A percentile compares a stretch with the other conserved stretches of the same genome.
phyloP scores from a whole-genome alignment of 345 rosid species.

The Viola odorata region DNA sequence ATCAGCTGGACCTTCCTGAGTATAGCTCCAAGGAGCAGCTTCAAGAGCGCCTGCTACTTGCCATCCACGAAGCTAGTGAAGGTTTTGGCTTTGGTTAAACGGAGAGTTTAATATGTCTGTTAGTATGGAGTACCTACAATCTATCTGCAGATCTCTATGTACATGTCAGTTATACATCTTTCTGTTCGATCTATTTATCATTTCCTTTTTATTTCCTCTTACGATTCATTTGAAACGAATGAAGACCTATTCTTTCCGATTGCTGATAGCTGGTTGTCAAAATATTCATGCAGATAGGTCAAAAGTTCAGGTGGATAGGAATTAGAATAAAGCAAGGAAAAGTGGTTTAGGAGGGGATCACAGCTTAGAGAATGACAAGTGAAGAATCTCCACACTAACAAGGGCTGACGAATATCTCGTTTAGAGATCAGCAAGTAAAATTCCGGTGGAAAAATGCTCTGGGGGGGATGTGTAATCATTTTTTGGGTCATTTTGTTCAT shows the following conservation, averaged over 20 bases:
- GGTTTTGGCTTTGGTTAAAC: slow-evolving; percentile 90
- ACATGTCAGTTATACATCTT: slow-evolving; percentile 26
- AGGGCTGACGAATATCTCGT: background rate
- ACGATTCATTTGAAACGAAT: background rate
- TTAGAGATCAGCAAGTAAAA: background rate
- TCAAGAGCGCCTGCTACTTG: slow-evolving; percentile 78
- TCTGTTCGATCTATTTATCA: background rate
- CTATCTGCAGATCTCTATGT: slow-evolving; percentile 19
- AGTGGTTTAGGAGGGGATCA: background rate
- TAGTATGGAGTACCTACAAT: slow-evolving; percentile 8
- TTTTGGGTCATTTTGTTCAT: slow-evolving; percentile 10
- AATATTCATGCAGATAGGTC: slow-evolving; percentile 10
- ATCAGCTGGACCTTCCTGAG: slow-evolving; percentile 95
- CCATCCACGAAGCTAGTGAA: slow-evolving; percentile 93
- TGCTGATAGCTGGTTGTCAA: background rate
- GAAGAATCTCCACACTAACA: no score
- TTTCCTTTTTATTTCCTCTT: background rate
- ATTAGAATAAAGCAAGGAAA: slow-evolving; percentile 11
- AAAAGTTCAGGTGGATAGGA: slow-evolving; percentile 15
- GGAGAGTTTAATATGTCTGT: background rate
- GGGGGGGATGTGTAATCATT: slow-evolving; percentile 3
- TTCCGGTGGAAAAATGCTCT: background rate
- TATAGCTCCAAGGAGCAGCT: slow-evolving; percentile 76
- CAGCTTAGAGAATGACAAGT: background rate
- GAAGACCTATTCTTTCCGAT: background rate